Evolutionary conservation across 1,139 yeast genomes (phyloP).

Genomic region (Kazachstania sp.): DNA sequence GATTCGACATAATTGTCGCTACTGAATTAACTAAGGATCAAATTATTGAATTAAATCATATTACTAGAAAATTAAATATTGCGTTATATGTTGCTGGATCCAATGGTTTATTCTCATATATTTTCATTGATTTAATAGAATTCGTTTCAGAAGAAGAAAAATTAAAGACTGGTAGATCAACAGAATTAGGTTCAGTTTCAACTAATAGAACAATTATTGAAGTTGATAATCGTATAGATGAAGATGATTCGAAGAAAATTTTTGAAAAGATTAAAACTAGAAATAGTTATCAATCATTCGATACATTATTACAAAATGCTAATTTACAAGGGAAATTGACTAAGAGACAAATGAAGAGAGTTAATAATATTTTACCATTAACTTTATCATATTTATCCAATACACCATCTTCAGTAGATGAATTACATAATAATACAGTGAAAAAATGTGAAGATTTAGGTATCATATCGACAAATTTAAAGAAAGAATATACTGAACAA

Average conservation of each 20-base stretch:
- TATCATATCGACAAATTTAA: constrained; percentile 34
- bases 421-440: constrained; percentile 28
- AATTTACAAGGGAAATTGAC: constrained; percentile 39
- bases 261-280: constrained; percentile 48
- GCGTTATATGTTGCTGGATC: constrained; percentile 64
- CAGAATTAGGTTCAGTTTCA: constrained; percentile 42
- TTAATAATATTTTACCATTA: constrained; percentile 55
- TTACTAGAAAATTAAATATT: constrained; percentile 46
- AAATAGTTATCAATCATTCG: constrained; percentile 44
- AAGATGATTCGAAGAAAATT: constrained; percentile 35
- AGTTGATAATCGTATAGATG: constrained; percentile 33
- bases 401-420: constrained; percentile 15
- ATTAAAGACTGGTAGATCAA: constrained; percentile 38
- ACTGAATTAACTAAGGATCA: constrained; percentile 48
- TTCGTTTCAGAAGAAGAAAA: constrained; percentile 48
- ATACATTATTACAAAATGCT: constrained; percentile 33
- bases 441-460: constrained; percentile 36
- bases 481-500: constrained; percentile 34
- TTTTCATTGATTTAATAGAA: constrained; percentile 66
- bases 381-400: constrained; percentile 45
- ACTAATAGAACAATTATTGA: constrained; percentile 44
- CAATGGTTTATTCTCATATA: constrained; percentile 78
- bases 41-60: constrained; percentile 39
- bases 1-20: constrained; percentile 66
- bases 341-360: constrained; percentile 48